These are phyloP conservation scores for Neurospora africana DNA, from an alignment of 495 filamentous ascomycete genomes.

Conservation along the genomic window DNA sequence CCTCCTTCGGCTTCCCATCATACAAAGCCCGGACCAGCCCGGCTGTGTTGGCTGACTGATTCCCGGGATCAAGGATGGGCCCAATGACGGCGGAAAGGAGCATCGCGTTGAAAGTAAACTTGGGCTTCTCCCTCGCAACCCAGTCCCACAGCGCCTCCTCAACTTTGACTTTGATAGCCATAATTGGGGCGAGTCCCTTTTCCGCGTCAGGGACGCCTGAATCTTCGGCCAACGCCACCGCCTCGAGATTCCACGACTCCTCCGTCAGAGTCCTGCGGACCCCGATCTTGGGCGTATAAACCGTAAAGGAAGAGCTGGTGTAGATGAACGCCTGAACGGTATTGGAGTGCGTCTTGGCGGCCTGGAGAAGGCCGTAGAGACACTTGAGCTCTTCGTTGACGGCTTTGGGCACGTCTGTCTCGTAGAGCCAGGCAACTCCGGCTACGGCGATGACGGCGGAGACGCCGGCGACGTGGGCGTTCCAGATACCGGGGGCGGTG, in stretches of 20 bases:
- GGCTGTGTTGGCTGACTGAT: conserved; percentile 15
- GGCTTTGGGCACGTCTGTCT: conserved; percentile 4
- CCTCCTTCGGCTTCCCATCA: conserved; percentile 5
- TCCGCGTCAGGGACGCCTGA: neutral
- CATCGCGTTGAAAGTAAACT: conserved; percentile 18
- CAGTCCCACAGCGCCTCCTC: conserved; percentile 23
- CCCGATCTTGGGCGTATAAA: conserved; percentile 14
- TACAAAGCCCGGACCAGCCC: conserved; percentile 13
- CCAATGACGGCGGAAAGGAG: conserved; percentile 18
- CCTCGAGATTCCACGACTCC: conserved; percentile 17
- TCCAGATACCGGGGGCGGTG: conserved; percentile 24
- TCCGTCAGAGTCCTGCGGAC: conserved; percentile 9
- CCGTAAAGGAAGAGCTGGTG: conserved; percentile 19
- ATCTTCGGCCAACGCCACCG: conserved; percentile 8
- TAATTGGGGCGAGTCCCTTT: conserved; percentile 16
- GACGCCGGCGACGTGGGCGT: conserved; percentile 27
- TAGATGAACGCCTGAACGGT: conserved; percentile 16
- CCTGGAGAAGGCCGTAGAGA: conserved; percentile 4
- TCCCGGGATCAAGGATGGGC: conserved; percentile 12
- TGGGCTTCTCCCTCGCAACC: conserved; percentile 17
- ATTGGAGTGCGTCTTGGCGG: conserved; percentile 4
- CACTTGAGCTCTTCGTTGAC: conserved; percentile 6
- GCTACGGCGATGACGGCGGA: conserved; percentile 9
- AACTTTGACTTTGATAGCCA: conserved; percentile 15
- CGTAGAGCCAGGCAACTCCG: neutral